Conservation (phyloP, 345 rosid genomes). For the Jatropha curcas region DNA sequence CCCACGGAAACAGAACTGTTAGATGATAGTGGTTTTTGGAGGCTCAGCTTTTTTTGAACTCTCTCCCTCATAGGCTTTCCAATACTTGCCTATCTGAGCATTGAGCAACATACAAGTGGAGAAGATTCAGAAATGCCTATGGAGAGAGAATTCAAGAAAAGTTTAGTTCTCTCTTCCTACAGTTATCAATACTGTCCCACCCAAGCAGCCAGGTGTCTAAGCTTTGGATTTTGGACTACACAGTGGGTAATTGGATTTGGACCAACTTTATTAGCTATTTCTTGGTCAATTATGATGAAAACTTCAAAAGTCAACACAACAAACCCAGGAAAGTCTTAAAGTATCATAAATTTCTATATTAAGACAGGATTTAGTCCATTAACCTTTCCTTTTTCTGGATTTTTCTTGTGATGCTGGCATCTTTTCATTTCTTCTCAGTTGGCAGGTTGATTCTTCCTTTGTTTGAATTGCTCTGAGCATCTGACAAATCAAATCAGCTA, state of each 20-base stretch:
- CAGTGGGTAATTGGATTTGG: neutral
- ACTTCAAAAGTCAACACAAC: neutral
- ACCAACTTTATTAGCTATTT: neutral
- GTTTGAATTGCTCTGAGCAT: neutral
- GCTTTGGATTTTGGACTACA: neutral
- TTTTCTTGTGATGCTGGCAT: slow-evolving; percentile 1
- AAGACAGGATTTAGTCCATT: neutral
- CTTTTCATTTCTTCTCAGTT: neutral
- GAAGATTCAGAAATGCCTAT: slow-evolving; percentile 10
- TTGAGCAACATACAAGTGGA: neutral
- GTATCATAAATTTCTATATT: neutral
- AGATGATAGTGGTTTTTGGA: neutral
- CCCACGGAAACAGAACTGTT: neutral
- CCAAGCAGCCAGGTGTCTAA: neutral
- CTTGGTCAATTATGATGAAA: neutral
- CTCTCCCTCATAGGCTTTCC: slow-evolving; percentile 39
- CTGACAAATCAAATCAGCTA: slow-evolving; percentile 9
- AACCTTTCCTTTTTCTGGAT: neutral
- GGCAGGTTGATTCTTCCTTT: neutral
- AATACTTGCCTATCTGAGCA: neutral
- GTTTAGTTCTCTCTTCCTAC: slow-evolving; percentile 20
- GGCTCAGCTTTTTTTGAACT: slow-evolving; percentile 33
- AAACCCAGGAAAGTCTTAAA: neutral
- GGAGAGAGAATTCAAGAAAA: slow-evolving; percentile 24
- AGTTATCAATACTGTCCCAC: neutral